Conservation (phyloP, 768 basidiomycete species). For the Tylopilus sp. region DNA sequence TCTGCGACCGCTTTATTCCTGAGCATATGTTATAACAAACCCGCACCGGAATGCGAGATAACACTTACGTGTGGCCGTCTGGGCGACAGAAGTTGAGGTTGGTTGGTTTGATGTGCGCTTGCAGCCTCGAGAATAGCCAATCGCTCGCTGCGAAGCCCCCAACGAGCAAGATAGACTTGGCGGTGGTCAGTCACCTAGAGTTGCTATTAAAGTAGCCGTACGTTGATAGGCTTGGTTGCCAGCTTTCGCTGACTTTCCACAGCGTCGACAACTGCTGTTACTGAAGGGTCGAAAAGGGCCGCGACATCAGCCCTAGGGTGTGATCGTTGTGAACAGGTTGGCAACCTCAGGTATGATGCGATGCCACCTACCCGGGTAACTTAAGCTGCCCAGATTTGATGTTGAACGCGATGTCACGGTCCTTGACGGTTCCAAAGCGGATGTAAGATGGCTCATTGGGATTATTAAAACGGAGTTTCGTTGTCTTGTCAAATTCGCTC, state of each 20-base stretch:
- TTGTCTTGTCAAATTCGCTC: slow-evolving; percentile 43
- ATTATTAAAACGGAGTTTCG: slow-evolving; percentile 44
- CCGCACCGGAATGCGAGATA: neutral
- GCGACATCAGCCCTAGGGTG: slow-evolving; percentile 27
- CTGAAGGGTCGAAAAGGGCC: slow-evolving; percentile 29
- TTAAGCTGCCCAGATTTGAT: slow-evolving; percentile 49
- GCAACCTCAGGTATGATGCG: no score
- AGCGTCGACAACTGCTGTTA: slow-evolving; percentile 18
- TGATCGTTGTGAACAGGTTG: neutral
- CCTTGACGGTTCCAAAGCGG: slow-evolving; percentile 43
- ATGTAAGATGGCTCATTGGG: slow-evolving; percentile 41
- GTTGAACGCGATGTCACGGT: slow-evolving; percentile 37
- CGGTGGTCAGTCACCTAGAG: neutral
- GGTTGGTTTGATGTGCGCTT: slow-evolving; percentile 30
- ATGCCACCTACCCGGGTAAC: slow-evolving; percentile 28
- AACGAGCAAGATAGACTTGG: slow-evolving; percentile 38
- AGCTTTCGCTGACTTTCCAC: slow-evolving; percentile 22
- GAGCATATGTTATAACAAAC: neutral
- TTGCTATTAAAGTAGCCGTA: slow-evolving; percentile 8
- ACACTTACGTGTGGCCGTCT: slow-evolving; percentile 46
- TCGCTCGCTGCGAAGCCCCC: slow-evolving; percentile 45
- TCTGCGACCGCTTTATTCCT: slow-evolving; percentile 48
- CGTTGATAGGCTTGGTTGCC: slow-evolving; percentile 22
- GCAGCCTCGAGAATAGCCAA: slow-evolving; percentile 37
- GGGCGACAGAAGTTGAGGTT: slow-evolving; percentile 45